These are phyloP conservation scores for Cordyceps cicadae DNA, from an alignment of 2,329 filamentous ascomycete species.

Conservation along the genomic window DNA sequence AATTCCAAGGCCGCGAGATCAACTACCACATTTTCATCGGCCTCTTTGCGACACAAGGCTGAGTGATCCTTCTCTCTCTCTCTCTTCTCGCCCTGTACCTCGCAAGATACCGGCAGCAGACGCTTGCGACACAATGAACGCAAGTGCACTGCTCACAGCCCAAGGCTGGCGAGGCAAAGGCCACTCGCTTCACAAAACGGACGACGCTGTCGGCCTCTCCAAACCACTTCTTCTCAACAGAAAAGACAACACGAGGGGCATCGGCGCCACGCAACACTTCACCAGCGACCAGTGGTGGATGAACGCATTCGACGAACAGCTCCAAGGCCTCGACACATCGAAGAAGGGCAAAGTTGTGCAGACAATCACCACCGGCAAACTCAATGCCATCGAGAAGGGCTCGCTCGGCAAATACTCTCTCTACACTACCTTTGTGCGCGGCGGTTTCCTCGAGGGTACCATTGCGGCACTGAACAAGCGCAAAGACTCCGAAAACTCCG, in stretches of 20 bases:
- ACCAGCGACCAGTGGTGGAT: constrained; percentile 92
- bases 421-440: constrained; percentile 78
- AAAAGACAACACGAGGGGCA: constrained; percentile 71
- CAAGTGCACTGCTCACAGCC: constrained; percentile 69
- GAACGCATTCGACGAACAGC: constrained; percentile 82
- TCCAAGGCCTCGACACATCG: constrained; percentile 67
- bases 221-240: constrained; percentile 76
- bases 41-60: not conserved
- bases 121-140: constrained; percentile 56
- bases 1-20: constrained; percentile 13
- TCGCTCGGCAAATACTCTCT: constrained; percentile 53
- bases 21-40: not conserved
- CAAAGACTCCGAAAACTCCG: constrained; percentile 13
- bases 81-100: not conserved
- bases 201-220: constrained; percentile 66
- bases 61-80: not conserved
- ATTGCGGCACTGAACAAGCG: constrained; percentile 25
- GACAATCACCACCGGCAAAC: constrained; percentile 44
- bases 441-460: constrained; percentile 69
- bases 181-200: constrained; percentile 72
- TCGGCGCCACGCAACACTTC: constrained; percentile 65
- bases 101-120: not conserved
- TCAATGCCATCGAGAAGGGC: constrained; percentile 48
- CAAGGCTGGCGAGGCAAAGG: constrained; percentile 89
- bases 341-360: constrained; percentile 48